Evolutionary conservation across 768 basidiomycete genomes (phyloP), one percentile per base, ranked within the genome.

Genomic region (Dioszegia aurantiaca): DNA sequence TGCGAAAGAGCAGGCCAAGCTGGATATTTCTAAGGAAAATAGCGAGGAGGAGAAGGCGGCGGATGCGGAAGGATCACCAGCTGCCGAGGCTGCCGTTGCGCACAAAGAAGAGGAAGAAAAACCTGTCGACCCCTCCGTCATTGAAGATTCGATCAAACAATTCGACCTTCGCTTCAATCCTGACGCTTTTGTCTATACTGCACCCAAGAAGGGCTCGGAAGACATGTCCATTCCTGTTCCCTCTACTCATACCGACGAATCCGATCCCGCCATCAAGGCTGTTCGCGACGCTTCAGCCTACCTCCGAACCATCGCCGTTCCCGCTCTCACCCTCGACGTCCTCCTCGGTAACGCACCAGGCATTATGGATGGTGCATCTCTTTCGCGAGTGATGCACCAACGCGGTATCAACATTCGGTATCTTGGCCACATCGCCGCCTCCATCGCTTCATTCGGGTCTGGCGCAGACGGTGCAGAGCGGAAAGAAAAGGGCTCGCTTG

Each of bases 381-480:
- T 80, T 36, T 70, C 77, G 33, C 68, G 66, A 60, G 42, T 65
- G 33, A 61, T 80, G 39, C 80, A 80, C 65, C 61, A 62, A 33
- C 63, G 74, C 41, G 80, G 80, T 65, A 78, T 80, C 77, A 80
- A 80, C 70, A 79, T 80, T 62, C 72, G 80, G 39, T 80, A 80
- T 70, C 72, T 80, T 37, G 80, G 80, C 45, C 62, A 73, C 27
- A 68, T 80, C 52, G 68, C 69, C 21, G 56, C 65, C 5, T 68
- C 69, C 24, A 69, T 78, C 51, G 73, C 72, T 37, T 58, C 65
- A 43, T 70, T 76, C 56, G 64, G 68, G 36, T 58, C 62, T 21
- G 64, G 56, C 12, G 37, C 64, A 2, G 69, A 71, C 28, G 72
- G 61, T 16, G 45, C 63, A 41, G 63, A 54, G 10, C 16, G 36